Evolutionary conservation across 805 yeast genomes (phyloP), one percentile per base, ranked within the genome.

Genomic region (Lipomyces orientalis): DNA sequence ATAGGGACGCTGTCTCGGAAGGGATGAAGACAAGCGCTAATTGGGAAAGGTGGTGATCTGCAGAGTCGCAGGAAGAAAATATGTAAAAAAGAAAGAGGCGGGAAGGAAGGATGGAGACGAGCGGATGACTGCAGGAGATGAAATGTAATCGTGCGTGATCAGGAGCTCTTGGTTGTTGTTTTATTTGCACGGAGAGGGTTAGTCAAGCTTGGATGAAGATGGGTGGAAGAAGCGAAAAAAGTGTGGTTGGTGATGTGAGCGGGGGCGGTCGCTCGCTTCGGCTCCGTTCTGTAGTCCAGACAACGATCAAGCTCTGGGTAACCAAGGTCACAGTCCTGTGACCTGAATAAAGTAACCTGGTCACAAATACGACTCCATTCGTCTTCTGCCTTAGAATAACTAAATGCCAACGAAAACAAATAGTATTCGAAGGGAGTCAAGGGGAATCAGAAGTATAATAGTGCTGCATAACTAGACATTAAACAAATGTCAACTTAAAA

Each of bases 51-150:
- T 16, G 1, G 49, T 37, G 54, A 37, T 49, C 34, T 29, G 59
- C 10, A 62, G 54, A 39, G 31, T 37, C 43, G 60, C 37, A 54
- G 55, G 51, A 22, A 55, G 33, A 35, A 22, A 31, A 49, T 6
- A 54, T 22, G 49, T 16, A 51, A 49, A 61, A 57, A 49, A 58
- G 61, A 25, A 46, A 61, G 54, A n/a, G 58, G 25, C 54, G 25
- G 46, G 29, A 52, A 39, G 52, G 29, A 58, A 19, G 29, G 64
- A 58, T 10, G 29, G 64, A 51, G 52, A 31, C 43, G 61, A 46
- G 31, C 35, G n/a, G 35, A 46, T 35, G 55, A 49, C 55, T n/a
- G 8, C 31, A 35, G 25, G 62, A 35, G 31, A 35, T 16, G 34
- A 25, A 54, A 37, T 37, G 56, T 22, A 25, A 33, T 6, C 54